Percentiles rank a stretch among this genome's conserved stretches.
These are phyloP conservation scores for Cucurbita moschata DNA, from an alignment of 306 rosid genomes.

Conservation along the genomic window DNA sequence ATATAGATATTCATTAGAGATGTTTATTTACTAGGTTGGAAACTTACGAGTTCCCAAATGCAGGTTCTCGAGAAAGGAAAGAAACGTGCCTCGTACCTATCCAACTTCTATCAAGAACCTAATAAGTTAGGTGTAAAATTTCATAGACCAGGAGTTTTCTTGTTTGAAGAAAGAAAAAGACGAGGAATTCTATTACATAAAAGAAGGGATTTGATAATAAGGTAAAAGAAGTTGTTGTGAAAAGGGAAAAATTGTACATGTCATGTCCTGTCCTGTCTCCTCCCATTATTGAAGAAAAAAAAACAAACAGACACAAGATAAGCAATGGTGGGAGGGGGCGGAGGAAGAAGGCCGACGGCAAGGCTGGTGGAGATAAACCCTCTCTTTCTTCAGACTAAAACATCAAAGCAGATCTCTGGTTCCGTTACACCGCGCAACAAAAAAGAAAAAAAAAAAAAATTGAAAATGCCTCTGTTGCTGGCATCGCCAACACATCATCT, in stretches of 20 bases:
- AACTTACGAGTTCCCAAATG: too few species aligned
- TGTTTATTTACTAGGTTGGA: too few species aligned
- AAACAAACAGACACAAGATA: background rate
- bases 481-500: conserved; percentile 43
- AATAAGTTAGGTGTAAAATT: too few species aligned
- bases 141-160: too few species aligned
- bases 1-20: too few species aligned
- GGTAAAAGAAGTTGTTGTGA: background rate
- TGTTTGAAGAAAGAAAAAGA: background rate
- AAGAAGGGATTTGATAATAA: background rate
- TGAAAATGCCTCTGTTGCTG: background rate
- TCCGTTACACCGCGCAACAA: conserved; percentile 28
- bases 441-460: background rate
- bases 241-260: background rate
- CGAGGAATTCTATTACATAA: background rate
- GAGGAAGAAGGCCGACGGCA: background rate
- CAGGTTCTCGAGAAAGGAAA: too few species aligned
- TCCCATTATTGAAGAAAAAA: background rate
- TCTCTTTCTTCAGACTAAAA: background rate
- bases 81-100: too few species aligned
- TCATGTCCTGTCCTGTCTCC: background rate
- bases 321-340: background rate
- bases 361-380: conserved; percentile 11
- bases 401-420: conserved; percentile 18
- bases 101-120: too few species aligned